phyloP scores from a whole-genome alignment of 2,329 filamentous ascomycete species.

The Ilyonectria destructans region DNA sequence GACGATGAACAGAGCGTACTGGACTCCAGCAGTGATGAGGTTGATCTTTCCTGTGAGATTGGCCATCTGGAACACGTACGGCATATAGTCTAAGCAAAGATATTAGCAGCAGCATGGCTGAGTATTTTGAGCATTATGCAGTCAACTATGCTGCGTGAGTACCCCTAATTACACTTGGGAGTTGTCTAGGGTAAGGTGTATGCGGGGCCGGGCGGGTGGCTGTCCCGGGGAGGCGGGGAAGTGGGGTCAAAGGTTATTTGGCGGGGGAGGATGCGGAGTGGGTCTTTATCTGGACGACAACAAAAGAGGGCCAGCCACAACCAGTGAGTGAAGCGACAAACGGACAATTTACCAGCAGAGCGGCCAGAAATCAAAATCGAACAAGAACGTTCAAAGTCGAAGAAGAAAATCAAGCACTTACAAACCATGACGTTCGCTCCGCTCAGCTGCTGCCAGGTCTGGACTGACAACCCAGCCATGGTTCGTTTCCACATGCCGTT shows the following conservation, averaged over 20 bases:
- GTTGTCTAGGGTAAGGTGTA: background rate
- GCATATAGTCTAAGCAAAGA: slow-evolving; percentile 63
- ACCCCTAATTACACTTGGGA: background rate
- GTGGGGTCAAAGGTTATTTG: background rate
- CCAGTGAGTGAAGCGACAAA: background rate
- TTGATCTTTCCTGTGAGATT: slow-evolving; percentile 58
- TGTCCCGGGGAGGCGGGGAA: background rate
- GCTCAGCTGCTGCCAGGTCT: slow-evolving; percentile 66
- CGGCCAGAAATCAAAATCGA: too few species aligned
- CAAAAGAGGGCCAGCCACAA: background rate
- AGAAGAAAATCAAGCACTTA: slow-evolving; percentile 3
- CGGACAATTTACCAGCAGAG: background rate
- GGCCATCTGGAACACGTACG: slow-evolving; percentile 51
- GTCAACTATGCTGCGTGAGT: background rate
- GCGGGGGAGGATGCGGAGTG: background rate
- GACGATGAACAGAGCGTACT: slow-evolving; percentile 67
- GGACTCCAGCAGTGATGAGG: slow-evolving; percentile 65
- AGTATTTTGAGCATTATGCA: background rate
- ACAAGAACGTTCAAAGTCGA: too few species aligned
- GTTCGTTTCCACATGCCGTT: slow-evolving; percentile 38
- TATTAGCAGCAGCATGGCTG: background rate
- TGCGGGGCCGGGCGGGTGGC: background rate
- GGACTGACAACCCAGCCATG: slow-evolving; percentile 40
- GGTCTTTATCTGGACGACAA: background rate
- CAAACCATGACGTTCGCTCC: slow-evolving; percentile 67